Evolutionary conservation across 495 filamentous ascomycete species (phyloP), one percentile per base, ranked within the genome.

Genomic region (Aspergillus diversus): DNA sequence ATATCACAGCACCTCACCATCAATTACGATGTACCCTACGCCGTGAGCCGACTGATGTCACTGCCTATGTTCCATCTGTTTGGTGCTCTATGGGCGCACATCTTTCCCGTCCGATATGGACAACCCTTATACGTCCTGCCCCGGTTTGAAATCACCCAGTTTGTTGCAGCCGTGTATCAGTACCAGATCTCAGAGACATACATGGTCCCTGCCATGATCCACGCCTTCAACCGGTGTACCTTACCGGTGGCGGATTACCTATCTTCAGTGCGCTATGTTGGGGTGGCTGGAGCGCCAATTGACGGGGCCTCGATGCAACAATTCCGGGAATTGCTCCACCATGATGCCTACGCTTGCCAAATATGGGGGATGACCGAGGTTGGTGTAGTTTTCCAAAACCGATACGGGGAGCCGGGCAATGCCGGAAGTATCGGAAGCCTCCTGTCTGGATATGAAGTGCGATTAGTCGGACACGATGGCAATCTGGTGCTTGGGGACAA

Each of bases 21-120:
- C 15, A 70, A 80, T 13, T 81, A 84, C 57, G 75, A 79, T 31
- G 73, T 81, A 39, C 76, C 78, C 1, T 82, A 83, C 58, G 59
- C 79, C 43, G 80, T 80, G 33, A 77, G 71, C 43, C 77, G 83
- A 8, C 66, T 87, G 33, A 76, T 89, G 63, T 84, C 83, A 12
- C 76, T 89, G 5, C 89, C 89, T 11, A 81, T 89, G 72, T 91
- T 90, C 68, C 89, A 91, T 75, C 75, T 85, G 17, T 85, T 84
- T 55, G 80, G 81, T 8, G 81, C 83, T 2, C 77, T 87, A 12
- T 79, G 80, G 73, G 75, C 80, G 12, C 83, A 83, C 65, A 71
- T 83, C 42, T 80, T 76, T 60, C 76, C 86, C 6, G 72, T 89
- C n/a, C 83, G 83, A 27, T 79, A 81, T 53, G 84, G 86, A 4